These are phyloP conservation scores for Saccharomycopsis sp. DNA, from an alignment of 805 yeast genomes.

Conservation along the genomic window DNA sequence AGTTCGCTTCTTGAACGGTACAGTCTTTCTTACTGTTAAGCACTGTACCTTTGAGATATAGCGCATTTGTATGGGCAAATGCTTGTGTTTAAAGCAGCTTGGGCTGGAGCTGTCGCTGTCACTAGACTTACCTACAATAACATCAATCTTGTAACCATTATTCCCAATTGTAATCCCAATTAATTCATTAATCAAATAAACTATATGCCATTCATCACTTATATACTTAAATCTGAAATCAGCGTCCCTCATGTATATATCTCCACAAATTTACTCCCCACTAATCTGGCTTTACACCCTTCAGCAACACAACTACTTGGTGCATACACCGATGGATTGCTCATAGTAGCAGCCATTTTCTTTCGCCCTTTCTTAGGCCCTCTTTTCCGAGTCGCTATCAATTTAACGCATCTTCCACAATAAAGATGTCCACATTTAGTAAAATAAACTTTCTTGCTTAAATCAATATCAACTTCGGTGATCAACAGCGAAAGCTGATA, in stretches of 20 bases:
- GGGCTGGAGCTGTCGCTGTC: too few relatives aligned
- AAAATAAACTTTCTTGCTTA: constrained; percentile 60
- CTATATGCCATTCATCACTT: too few relatives aligned
- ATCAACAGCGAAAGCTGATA: constrained; percentile 49
- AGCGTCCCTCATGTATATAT: constrained; percentile 5
- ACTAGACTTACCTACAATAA: too few relatives aligned
- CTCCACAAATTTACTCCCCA: constrained; percentile 18
- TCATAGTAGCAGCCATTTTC: constrained; percentile 12
- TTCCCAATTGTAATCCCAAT: too few relatives aligned
- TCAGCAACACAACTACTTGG: constrained; percentile 20
- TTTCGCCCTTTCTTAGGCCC: not conserved
- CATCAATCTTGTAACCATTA: too few relatives aligned
- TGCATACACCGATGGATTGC: constrained; percentile 20
- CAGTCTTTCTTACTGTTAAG: too few relatives aligned
- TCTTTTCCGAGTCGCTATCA: constrained; percentile 28
- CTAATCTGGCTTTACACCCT: constrained; percentile 5
- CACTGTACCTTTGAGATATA: too few relatives aligned
- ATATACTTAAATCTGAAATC: too few relatives aligned
- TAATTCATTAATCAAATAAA: too few relatives aligned
- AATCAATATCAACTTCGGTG: constrained; percentile 48
- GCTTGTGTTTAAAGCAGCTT: too few relatives aligned
- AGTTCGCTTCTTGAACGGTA: too few relatives aligned
- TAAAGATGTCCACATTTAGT: constrained; percentile 77
- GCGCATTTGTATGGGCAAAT: too few relatives aligned
- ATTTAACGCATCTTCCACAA: constrained; percentile 78